These are phyloP conservation scores for Capronia coronata DNA, from an alignment of 2,329 filamentous ascomycete genomes.

Conservation along the genomic window DNA sequence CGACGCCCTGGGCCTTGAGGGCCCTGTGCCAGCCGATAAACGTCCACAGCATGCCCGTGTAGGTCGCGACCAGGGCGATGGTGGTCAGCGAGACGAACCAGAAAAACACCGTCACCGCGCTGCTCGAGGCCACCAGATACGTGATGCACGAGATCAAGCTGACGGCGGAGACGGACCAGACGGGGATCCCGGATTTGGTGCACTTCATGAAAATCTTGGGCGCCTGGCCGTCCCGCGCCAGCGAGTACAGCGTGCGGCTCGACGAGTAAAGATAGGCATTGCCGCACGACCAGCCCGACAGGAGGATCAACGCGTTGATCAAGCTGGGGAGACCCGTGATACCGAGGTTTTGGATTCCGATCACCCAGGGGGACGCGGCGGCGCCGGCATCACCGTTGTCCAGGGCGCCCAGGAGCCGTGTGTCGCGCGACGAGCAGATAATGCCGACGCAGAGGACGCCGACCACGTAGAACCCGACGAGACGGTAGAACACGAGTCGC, in stretches of 20 bases:
- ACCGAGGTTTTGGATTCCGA: slow-evolving; percentile 58
- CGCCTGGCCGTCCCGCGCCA: slow-evolving; percentile 45
- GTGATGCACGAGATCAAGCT: slow-evolving; percentile 61
- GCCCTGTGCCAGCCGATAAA: slow-evolving; percentile 68
- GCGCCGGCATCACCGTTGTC: slow-evolving; percentile 52
- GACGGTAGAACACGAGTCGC: slow-evolving; percentile 70
- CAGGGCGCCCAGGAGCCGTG: slow-evolving; percentile 54
- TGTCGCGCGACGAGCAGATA: slow-evolving; percentile 60
- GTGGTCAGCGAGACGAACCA: slow-evolving; percentile 61
- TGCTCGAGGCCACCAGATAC: slow-evolving; percentile 61
- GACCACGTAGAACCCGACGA: slow-evolving; percentile 68
- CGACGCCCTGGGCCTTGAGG: slow-evolving; percentile 60
- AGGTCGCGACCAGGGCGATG: slow-evolving; percentile 51
- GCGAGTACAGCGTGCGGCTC: slow-evolving; percentile 46
- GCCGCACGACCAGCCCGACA: slow-evolving; percentile 62
- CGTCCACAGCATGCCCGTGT: slow-evolving; percentile 59
- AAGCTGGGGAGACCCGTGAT: slow-evolving; percentile 61
- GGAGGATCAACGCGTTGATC: slow-evolving; percentile 68
- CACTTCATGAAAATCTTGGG: slow-evolving; percentile 53
- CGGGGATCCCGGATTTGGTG: slow-evolving; percentile 53
- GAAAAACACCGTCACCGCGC: slow-evolving; percentile 58
- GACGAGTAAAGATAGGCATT: slow-evolving; percentile 58
- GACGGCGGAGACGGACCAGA: slow-evolving; percentile 61
- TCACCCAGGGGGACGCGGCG: slow-evolving; percentile 65
- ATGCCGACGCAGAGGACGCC: slow-evolving; percentile 64